Evolutionary conservation across 2,329 filamentous ascomycete species (phyloP), one percentile per base, ranked within the genome.

Genomic region (Phaeosphaeria sp.): DNA sequence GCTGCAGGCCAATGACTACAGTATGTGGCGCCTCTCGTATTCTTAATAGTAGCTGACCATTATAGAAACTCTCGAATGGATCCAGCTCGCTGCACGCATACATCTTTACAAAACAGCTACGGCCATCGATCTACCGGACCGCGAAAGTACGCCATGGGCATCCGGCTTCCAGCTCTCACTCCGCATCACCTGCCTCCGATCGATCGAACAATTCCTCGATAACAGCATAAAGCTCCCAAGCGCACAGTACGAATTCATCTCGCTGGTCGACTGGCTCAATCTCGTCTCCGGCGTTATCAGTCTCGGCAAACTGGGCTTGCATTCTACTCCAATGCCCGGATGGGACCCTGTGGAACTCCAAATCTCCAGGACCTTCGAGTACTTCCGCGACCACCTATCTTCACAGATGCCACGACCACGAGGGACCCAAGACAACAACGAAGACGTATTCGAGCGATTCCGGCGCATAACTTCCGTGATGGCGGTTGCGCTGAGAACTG

Each of bases 131-230:
- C 48, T 76, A 18, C 27, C 52, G 22, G 72, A 75, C 53, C 64
- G 68, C 48, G 73, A 75, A 18, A 69, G 53, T 49, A 65, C 63
- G 6, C 62, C 72, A 15, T 75, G 72, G 72, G 71, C 71, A 15
- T 66, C 72, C 7, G 74, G 74, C 1, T 76, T 74, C 25, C 71
- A 74, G n/a, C 66, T 76, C 21, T 74, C 73, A 2, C 55, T 74
- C n/a, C 72, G 72, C 21, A 66, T 76, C 4, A 67, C 67, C 18
- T 66, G 64, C 27, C 66, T 76, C 6, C 72, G 69, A 3, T 69
- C 70, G 2, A 67, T 74, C 17, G 74, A 76, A 46, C 69, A 74
- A 36, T 75, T 74, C 36, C 61, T 76, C 21, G 71, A 76, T 20
- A 70, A 69, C 56, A 71, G 68, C 53, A 63, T 64, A 17, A 71